Evolutionary conservation across 2,329 filamentous ascomycete species (phyloP).

Genomic region (Penicillium sp.): DNA sequence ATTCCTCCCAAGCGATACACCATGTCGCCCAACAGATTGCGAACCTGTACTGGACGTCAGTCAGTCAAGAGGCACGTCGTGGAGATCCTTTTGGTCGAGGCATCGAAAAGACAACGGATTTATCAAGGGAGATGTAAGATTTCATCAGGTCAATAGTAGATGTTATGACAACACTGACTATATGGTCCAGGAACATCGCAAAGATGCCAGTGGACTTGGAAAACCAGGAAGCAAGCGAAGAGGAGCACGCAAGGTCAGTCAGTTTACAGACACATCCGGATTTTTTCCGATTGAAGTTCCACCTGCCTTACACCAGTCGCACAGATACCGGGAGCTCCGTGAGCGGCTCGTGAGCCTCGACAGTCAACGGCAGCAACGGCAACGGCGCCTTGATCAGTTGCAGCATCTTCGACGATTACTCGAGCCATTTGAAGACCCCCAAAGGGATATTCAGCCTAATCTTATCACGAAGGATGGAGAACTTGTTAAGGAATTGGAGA

Average conservation of each 20-base stretch:
- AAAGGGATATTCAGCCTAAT: constrained; percentile 47
- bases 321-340: constrained; percentile 37
- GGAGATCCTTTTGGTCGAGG: constrained; percentile 20
- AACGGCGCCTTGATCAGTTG: constrained; percentile 42
- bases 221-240: constrained; percentile 25
- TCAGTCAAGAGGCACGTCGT: constrained; percentile 30
- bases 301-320: constrained; percentile 20
- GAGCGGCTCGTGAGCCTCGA: constrained; percentile 41
- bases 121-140: constrained; percentile 33
- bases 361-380: constrained; percentile 38
- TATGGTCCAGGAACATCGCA: constrained; percentile 29
- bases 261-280: constrained; percentile 6
- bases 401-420: constrained; percentile 41
- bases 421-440: constrained; percentile 43
- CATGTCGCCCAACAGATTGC: constrained; percentile 51
- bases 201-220: constrained; percentile 33
- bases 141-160: not conserved
- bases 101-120: constrained; percentile 33
- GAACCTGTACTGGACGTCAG: constrained; percentile 46
- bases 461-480: constrained; percentile 46
- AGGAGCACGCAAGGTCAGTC: constrained; percentile 29
- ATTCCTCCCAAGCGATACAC: constrained; percentile 47
- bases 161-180: constrained; percentile 3
- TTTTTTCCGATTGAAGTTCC: constrained; percentile 13
- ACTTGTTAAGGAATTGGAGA: constrained; percentile 43